Base-by-base conservation (phyloP, 305 asterid species). In the Caryopteris hybrid region DNA sequence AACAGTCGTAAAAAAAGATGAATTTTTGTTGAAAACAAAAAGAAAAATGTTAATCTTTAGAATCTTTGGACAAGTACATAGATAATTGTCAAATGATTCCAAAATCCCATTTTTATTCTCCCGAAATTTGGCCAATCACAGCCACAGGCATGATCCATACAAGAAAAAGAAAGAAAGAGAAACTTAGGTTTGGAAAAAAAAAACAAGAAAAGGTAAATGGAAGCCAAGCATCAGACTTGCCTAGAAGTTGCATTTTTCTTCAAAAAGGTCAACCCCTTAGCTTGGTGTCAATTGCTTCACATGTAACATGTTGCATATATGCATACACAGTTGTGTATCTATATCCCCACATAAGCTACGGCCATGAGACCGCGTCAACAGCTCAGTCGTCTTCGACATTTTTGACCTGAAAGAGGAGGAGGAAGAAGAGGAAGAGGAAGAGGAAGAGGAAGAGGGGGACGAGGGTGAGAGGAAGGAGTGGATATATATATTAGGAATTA, bases 141-240 rank as follows among this genome's bases (percentile, higher is more conserved):
- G n/a, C n/a, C n/a, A 34, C 65, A 64, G 54, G 2, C 34, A 56
- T 34, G 57, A 67, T 27, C 70, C 76, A 74, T 46, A 18, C 5
- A 59, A 20, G 18, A 9, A 62, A 20, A 47, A 17, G n/a, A n/a
- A n/a, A n/a, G n/a, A n/a, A n/a, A n/a, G n/a, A n/a, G n/a, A n/a
- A n/a, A n/a, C n/a, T n/a, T n/a, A n/a, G n/a, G n/a, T n/a, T n/a
- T n/a, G n/a, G n/a, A n/a, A n/a, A 6, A 7, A 20, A 3, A 13
- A 7, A 36, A 5, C 21, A 6, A 58, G 3, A 39, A 36, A 21
- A 60, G 34, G 4, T 61, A 60, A 64, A 47, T 54, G 34, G 64
- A 72, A 88, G 96, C 96, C 96, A 88, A 88, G 93, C 74, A 80
- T 78, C 57, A 77, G 96, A 88, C 96, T 88, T 88, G 96, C 96